These are phyloP conservation scores for Trichopus zeylanicus DNA, from an alignment of 116 monocot species.

Conservation along the genomic window DNA sequence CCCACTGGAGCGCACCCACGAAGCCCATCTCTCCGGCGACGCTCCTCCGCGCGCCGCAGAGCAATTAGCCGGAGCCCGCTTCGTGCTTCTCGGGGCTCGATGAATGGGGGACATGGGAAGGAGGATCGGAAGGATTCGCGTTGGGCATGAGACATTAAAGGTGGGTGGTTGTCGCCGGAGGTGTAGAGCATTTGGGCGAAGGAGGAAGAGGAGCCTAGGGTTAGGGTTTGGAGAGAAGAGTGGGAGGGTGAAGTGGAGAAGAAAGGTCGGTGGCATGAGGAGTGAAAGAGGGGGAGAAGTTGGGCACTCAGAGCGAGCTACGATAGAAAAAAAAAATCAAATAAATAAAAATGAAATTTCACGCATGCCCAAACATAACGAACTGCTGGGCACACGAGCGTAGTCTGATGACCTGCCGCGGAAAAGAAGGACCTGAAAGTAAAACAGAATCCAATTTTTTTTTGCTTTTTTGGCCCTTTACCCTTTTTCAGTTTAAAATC, in stretches of 20 bases:
- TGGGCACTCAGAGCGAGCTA: background rate
- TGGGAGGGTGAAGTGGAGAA: background rate
- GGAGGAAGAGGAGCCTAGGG: background rate
- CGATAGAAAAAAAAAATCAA: background rate
- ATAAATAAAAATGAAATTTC: too few species aligned
- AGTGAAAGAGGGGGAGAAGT: background rate
- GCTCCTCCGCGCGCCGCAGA: slow-evolving; percentile 1
- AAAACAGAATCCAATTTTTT: too few species aligned
- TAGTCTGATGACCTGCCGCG: too few species aligned
- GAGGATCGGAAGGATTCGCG: too few species aligned
- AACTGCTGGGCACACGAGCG: too few species aligned
- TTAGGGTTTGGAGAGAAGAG: slow-evolving; percentile 1
- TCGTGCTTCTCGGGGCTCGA: background rate
- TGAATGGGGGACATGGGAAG: background rate
- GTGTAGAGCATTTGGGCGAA: background rate
- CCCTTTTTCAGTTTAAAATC: too few species aligned
- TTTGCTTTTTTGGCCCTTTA: too few species aligned
- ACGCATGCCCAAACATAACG: too few species aligned
- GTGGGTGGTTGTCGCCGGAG: background rate
- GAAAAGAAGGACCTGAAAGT: too few species aligned
- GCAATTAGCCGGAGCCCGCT: background rate
- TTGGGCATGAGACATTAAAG: background rate
- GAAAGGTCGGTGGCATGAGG: background rate
- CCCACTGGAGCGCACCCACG: slow-evolving; percentile 27
- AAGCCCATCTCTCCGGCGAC: slow-evolving; percentile 14